phyloP scores from a whole-genome alignment of 352 stramenopile species.

The Pythium dissimile region DNA sequence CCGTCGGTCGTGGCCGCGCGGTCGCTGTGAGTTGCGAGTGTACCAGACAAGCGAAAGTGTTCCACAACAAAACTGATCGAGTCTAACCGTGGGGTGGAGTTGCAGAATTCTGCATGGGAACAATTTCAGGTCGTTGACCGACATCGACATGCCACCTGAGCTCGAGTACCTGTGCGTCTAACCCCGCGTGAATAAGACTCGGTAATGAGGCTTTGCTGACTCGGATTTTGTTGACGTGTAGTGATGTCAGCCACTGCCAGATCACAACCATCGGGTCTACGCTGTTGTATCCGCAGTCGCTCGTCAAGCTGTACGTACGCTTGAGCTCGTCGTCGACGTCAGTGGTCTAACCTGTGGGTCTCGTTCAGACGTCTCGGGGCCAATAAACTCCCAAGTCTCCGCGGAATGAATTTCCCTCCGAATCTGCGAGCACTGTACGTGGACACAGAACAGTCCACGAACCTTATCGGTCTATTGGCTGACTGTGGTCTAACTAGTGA shows the following conservation, averaged over 20 bases:
- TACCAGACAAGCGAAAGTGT: neutral
- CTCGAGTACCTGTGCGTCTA: conserved; percentile 18
- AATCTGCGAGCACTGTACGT: conserved; percentile 8
- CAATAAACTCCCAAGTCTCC: conserved; percentile 8
- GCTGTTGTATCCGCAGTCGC: conserved; percentile 3
- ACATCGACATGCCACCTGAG: conserved; percentile 6
- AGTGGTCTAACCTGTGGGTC: too few species aligned
- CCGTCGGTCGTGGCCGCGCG: neutral
- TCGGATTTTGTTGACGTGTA: neutral
- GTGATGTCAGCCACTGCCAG: conserved; percentile 2
- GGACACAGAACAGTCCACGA: neutral
- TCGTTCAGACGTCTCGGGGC: conserved; percentile 3
- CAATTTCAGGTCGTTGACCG: neutral
- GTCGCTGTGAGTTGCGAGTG: conserved; percentile 1
- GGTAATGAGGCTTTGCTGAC: too few species aligned
- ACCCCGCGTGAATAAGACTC: too few species aligned
- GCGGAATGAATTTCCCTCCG: neutral
- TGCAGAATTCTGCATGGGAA: conserved; percentile 11
- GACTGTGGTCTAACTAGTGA: neutral
- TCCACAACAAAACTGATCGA: neutral
- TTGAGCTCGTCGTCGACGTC: too few species aligned
- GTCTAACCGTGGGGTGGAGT: neutral
- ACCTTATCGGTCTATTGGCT: neutral
- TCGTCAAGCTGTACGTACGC: conserved; percentile 16
- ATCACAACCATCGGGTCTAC: conserved; percentile 5